Evolutionary conservation across 202 grass and related monocot genomes (phyloP).

Genomic region (Panicum hallii): DNA sequence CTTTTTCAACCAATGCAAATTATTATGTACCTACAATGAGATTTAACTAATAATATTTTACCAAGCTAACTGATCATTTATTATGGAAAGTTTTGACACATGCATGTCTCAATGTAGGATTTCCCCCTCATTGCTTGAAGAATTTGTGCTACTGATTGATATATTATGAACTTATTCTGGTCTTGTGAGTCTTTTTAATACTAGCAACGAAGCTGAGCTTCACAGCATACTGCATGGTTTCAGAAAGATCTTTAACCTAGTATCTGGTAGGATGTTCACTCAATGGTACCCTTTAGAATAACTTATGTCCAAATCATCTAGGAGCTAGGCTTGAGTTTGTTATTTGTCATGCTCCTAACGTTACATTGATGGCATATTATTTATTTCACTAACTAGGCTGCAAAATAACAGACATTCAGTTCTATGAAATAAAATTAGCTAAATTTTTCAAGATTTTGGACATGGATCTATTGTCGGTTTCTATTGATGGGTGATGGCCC

Average conservation of each 20-base stretch:
- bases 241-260: constrained; percentile 12
- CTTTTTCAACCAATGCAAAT: neutral
- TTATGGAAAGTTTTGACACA: neutral
- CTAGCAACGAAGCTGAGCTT: neutral
- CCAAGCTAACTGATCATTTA: constrained; percentile 9
- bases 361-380: neutral
- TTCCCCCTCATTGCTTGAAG: neutral
- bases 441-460: neutral
- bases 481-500: neutral
- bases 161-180: neutral
- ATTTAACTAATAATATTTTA: constrained; percentile 1
- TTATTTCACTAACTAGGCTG: neutral
- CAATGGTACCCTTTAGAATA: neutral
- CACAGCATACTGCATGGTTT: neutral
- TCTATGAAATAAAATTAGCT: constrained; percentile 15
- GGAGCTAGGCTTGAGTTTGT: neutral
- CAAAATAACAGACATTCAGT: neutral
- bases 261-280: neutral
- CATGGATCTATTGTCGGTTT: constrained; percentile 8
- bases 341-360: neutral
- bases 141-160: neutral
- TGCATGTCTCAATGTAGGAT: constrained; percentile 9
- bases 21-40: neutral
- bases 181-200: neutral
- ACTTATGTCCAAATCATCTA: neutral